Evolutionary conservation across 1,139 yeast species (phyloP).

Genomic region (Yamadazyma aaseri): DNA sequence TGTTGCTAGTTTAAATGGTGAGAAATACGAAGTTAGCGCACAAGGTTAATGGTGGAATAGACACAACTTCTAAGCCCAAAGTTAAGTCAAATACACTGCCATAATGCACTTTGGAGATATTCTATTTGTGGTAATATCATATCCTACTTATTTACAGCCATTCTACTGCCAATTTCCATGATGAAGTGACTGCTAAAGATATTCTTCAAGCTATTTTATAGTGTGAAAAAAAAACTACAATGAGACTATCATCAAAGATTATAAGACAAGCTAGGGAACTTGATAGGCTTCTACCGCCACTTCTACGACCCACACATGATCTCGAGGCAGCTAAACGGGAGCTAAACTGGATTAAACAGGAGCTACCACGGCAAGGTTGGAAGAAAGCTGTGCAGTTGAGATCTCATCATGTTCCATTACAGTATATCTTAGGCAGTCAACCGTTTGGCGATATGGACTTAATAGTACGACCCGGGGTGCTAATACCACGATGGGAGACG

Average conservation of each 20-base stretch:
- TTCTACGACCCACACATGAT: conserved; percentile 30
- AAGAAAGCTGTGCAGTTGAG: conserved; percentile 36
- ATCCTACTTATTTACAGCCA: too few relatives aligned
- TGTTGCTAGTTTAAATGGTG: too few relatives aligned
- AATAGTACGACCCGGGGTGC: conserved; percentile 58
- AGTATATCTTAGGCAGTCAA: conserved; percentile 79
- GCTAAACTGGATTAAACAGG: conserved; percentile 40
- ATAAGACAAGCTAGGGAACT: conserved; percentile 26
- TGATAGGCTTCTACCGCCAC: conserved; percentile 28
- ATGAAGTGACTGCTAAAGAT: too few relatives aligned
- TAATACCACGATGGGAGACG: conserved; percentile 94
- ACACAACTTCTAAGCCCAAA: too few relatives aligned
- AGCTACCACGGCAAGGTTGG: conserved; percentile 39
- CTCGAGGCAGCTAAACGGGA: conserved; percentile 36
- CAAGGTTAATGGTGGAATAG: too few relatives aligned
- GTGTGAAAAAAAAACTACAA: neutral
- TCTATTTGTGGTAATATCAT: too few relatives aligned
- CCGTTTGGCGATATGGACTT: conserved; percentile 78
- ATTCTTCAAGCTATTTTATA: too few relatives aligned
- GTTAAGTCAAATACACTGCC: too few relatives aligned
- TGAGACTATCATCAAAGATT: conserved; percentile 28
- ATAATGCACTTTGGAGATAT: too few relatives aligned
- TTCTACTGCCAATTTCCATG: too few relatives aligned
- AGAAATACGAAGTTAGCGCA: too few relatives aligned
- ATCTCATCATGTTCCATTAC: conserved; percentile 60